Evolutionary conservation across 495 filamentous ascomycete genomes (phyloP), one percentile per base, ranked within the genome.

Genomic region (Haplographium delicatum): DNA sequence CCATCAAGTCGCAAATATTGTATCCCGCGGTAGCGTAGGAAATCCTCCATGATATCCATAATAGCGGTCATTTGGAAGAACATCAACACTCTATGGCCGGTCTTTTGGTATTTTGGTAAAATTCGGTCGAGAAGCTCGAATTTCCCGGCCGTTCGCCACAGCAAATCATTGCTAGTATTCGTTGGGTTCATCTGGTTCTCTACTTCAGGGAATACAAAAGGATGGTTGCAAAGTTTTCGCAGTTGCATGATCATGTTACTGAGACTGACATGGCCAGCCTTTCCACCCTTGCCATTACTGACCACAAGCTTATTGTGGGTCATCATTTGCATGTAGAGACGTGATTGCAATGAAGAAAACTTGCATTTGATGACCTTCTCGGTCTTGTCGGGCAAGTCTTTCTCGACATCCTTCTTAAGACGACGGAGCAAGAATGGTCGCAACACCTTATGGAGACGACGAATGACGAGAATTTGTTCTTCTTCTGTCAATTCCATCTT

Each of bases 21-120:
- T 55, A 95, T 74, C 23, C 82, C 84, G 38, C 88, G 80, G 50
- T 86, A 81, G 4, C 93, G 86, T 45, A 98, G 73, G 68, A 93
- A 98, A 68, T 98, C 93, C 60, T 98, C 93, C 94, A 98, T 97
- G 65, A 98, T 98, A 66, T 98, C 95, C 93, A 98, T 98, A 62
- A 98, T 98, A 33, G 95, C 89, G 2, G 93, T 98, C 93, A 98
- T 98, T 68, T 98, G 93, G 79, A 98, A 98, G 79, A 98, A 98
- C 85, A 98, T 97, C 62, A 98, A 67, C 42, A 96, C 89, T 59
- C 94, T 84, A 78, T 98, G 93, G 28, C 87, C 86, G 3, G 89
- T 86, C 0, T 73, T 78, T 53, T 85, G 81, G 70, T 97, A 96
- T 65, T 98, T 98, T 8, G 93, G 93, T 34, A 98, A 67, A 44